phyloP scores from a whole-genome alignment of 140 eudicot species.

The Flaveria floridana region DNA sequence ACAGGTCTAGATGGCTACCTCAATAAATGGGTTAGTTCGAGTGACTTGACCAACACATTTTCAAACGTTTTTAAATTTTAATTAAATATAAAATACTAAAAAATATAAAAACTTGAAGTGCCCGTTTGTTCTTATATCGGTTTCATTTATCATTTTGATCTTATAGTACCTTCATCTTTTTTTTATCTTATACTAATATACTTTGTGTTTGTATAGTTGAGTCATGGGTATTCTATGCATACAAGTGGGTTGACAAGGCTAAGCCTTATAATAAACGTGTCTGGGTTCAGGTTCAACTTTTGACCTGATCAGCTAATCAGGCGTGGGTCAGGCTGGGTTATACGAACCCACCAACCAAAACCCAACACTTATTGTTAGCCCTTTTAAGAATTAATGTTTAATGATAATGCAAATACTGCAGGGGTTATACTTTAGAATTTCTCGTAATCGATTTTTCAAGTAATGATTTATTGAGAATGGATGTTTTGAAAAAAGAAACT shows the following conservation, averaged over 20 bases:
- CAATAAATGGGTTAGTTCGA: not conserved
- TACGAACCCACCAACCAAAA: not conserved
- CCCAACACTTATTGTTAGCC: not conserved
- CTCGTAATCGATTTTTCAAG: not conserved
- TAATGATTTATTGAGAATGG: not conserved
- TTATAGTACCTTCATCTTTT: not conserved
- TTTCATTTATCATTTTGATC: not conserved
- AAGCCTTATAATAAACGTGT: not conserved
- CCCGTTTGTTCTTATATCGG: not conserved
- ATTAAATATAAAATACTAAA: not conserved
- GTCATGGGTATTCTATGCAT: not conserved
- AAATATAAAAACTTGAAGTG: no score
- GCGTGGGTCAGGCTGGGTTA: not conserved
- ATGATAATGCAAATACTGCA: not conserved
- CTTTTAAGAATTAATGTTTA: not conserved
- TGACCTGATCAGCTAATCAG: not conserved
- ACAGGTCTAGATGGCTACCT: not conserved
- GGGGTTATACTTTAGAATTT: not conserved
- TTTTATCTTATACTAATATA: no score
- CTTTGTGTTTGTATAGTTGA: not conserved
- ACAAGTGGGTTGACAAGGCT: not conserved
- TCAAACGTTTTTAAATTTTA: not conserved
- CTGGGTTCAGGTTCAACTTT: not conserved
- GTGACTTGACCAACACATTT: not conserved
- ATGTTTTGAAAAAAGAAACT: not conserved